Evolutionary conservation across 352 stramenopile species (phyloP), one percentile per base, ranked within the genome.

Genomic region (Phytophthora palmivora): DNA sequence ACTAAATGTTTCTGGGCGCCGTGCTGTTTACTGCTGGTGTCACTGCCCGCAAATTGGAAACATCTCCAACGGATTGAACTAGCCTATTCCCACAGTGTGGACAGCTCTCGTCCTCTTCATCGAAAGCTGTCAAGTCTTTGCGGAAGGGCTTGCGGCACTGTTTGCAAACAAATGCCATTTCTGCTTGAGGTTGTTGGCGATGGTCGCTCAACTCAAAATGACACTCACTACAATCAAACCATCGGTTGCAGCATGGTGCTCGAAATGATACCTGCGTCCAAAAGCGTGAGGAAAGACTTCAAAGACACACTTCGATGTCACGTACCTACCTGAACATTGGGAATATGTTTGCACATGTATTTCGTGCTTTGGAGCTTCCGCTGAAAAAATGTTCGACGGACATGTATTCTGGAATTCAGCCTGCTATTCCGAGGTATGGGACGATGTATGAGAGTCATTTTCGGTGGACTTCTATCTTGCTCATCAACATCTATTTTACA

Each of bases 161-260:
- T 57, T 89, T 89, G 61, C 84, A 94, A 16, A 87, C 38, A 22
- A 94, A 82, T 22, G 78, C 76, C 48, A 92, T 75, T 70, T 90
- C 76, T 0, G 47, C 45, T 11, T 77, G 70, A 10, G 53, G 19
- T n/a, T 54, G 45, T 19, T 90, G 64, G 19, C 72, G 53, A 50
- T 94, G 77, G 49, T 89, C 74, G 42, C 76, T 86, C 10, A 79
- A 63, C 59, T 91, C 81, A 38, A 85, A 87, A 53, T 94, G 82
- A 44, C 85, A 90, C 57, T 89, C 79, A 51, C 68, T 87, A 69
- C 82, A 94, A 60, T 92, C 82, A 55, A 91, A 94, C 84, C 81
- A 94, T 39, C 79, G 82, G 14, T 70, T 75, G 67, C 82, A 94
- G 66, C 84, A 91, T 42, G 82, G 77, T 24, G 82, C 76, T 36